Percentiles rank a stretch among this genome's conserved stretches.
Conservation (phyloP, 2,329 filamentous ascomycete species). For the Cladosporium cucumerinum region DNA sequence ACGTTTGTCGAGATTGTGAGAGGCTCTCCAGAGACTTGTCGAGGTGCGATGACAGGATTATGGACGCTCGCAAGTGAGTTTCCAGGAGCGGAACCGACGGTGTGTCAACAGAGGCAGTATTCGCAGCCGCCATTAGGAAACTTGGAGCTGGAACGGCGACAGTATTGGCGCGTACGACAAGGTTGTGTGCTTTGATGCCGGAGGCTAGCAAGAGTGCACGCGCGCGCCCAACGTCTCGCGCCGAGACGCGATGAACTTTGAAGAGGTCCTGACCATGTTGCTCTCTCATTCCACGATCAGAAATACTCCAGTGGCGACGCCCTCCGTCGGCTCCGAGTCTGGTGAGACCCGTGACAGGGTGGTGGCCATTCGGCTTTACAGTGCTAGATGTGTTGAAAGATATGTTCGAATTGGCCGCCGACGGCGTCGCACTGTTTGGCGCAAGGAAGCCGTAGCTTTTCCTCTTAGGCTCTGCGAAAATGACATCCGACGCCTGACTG, state of each 20-base stretch:
- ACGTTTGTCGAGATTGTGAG: constrained; percentile 49
- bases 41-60: constrained; percentile 48
- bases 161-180: constrained; percentile 62
- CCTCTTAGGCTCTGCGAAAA: constrained; percentile 18
- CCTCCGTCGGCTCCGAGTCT: constrained; percentile 20
- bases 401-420: constrained; percentile 1
- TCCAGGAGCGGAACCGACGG: constrained; percentile 7
- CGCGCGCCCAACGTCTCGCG: constrained; percentile 76
- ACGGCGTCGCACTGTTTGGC: neutral
- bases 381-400: neutral
- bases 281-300: constrained; percentile 39
- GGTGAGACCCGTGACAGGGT: constrained; percentile 15
- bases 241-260: constrained; percentile 50
- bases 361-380: neutral
- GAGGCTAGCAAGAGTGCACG: constrained; percentile 74
- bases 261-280: constrained; percentile 36
- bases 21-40: constrained; percentile 39
- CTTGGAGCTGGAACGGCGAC: constrained; percentile 31
- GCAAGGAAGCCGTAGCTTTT: constrained; percentile 26
- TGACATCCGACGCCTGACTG: constrained; percentile 1
- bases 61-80: constrained; percentile 40
- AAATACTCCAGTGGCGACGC: constrained; percentile 58
- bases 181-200: constrained; percentile 85
- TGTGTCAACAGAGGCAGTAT: constrained; percentile 43
- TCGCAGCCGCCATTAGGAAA: constrained; percentile 38